Percentiles rank a stretch among this genome's conserved stretches.
phyloP scores from a whole-genome alignment of 805 yeast species.

The Kodamaea jinghongensis region DNA sequence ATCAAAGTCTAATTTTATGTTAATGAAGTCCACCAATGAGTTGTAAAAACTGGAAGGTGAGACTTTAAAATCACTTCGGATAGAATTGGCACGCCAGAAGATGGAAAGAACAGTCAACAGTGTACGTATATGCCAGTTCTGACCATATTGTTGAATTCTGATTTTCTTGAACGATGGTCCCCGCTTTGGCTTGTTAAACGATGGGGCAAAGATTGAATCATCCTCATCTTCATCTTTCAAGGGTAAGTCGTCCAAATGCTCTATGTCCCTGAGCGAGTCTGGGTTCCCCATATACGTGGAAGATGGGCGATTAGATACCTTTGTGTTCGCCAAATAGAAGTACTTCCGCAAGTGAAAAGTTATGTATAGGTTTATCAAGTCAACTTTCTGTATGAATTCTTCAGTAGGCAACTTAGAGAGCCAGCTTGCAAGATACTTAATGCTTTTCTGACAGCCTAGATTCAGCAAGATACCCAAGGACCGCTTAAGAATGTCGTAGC shows the following conservation, averaged over 20 bases:
- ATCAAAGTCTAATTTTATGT: slow-evolving; percentile 76
- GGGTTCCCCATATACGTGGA: not conserved
- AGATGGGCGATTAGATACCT: not conserved
- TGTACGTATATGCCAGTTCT: slow-evolving; percentile 77
- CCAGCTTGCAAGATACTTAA: slow-evolving; percentile 53
- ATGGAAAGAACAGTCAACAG: slow-evolving; percentile 60
- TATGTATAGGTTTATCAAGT: slow-evolving; percentile 69
- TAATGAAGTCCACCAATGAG: slow-evolving; percentile 74
- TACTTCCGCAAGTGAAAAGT: slow-evolving; percentile 69
- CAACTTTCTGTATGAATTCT: slow-evolving; percentile 54
- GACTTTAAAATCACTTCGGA: slow-evolving; percentile 21
- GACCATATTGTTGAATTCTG: slow-evolving; percentile 59
- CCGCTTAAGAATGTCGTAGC: slow-evolving; percentile 70
- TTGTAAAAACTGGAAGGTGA: slow-evolving; percentile 63
- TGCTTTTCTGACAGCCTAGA: slow-evolving; percentile 33
- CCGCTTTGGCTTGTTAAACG: slow-evolving; percentile 9
- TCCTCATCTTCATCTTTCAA: slow-evolving; percentile 7
- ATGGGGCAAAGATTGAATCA: slow-evolving; percentile 6
- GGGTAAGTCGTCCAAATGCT: slow-evolving; percentile 1
- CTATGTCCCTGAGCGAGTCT: not conserved
- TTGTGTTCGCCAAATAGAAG: slow-evolving; percentile 35
- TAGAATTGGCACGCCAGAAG: slow-evolving; percentile 52
- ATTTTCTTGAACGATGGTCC: slow-evolving; percentile 32
- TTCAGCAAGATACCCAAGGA: slow-evolving; percentile 66
- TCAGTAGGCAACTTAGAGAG: slow-evolving; percentile 43